Percentiles rank a stretch among this genome's conserved stretches.
Conservation (phyloP, 2,329 filamentous ascomycete species). For the Trichoderma harzianum region DNA sequence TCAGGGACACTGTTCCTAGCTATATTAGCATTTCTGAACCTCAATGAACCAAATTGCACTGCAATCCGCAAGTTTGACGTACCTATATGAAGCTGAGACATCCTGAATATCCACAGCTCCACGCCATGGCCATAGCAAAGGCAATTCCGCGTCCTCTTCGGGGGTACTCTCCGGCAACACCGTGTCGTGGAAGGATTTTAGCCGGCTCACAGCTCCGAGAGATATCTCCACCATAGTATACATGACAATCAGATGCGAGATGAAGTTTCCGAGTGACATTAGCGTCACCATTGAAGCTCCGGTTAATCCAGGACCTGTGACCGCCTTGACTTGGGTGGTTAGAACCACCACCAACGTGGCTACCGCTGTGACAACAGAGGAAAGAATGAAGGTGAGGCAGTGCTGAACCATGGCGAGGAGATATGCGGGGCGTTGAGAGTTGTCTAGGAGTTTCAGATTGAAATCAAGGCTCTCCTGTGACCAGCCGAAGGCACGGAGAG, state of each 20-base stretch:
- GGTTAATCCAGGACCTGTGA: neutral
- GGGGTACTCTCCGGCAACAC: conserved; percentile 1
- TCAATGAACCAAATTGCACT: neutral
- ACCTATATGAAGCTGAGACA: conserved; percentile 35
- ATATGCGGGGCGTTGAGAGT: conserved; percentile 20
- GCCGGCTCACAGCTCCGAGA: conserved; percentile 4
- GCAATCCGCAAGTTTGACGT: neutral
- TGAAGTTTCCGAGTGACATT: conserved; percentile 3
- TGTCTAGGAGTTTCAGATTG: conserved; percentile 12
- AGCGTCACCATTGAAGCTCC: conserved; percentile 8
- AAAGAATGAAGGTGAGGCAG: conserved; percentile 18
- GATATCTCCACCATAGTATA: conserved; percentile 17
- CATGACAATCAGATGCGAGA: neutral
- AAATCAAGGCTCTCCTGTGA: neutral
- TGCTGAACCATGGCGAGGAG: conserved; percentile 18
- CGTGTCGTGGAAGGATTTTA: conserved; percentile 26
- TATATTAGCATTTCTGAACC: neutral
- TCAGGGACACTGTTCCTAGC: neutral
- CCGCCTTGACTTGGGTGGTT: neutral
- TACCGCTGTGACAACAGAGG: conserved; percentile 9
- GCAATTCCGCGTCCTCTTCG: neutral
- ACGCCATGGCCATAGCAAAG: conserved; percentile 30
- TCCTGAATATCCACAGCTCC: conserved; percentile 31
- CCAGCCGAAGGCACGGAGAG: conserved; percentile 21
- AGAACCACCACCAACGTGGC: conserved; percentile 18